These are phyloP conservation scores for Nasturtium officinale DNA, from an alignment of 345 rosid species.

Conservation along the genomic window DNA sequence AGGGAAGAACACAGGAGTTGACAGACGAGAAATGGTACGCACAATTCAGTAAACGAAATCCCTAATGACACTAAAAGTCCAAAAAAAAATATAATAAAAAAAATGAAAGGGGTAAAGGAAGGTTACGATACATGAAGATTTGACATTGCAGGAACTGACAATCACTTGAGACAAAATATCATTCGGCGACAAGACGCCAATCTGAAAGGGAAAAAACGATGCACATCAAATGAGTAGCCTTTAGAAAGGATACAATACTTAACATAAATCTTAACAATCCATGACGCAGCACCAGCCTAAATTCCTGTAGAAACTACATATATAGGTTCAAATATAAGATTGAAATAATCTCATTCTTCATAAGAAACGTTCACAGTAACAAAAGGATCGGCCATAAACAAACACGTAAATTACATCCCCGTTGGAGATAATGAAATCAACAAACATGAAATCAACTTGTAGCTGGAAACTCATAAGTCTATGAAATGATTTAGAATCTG, in stretches of 20 bases:
- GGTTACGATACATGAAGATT: conserved; percentile 74
- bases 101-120: neutral
- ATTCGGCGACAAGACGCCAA: conserved; percentile 57
- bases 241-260: conserved; percentile 34
- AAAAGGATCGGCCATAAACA: neutral
- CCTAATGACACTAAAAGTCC: neutral
- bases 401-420: neutral
- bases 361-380: neutral
- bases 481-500: neutral
- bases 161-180: conserved; percentile 55
- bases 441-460: conserved; percentile 3
- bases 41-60: neutral
- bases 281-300: neutral
- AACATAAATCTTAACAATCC: conserved; percentile 5
- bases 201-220: conserved; percentile 45
- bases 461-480: neutral
- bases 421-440: conserved; percentile 7
- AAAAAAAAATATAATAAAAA: neutral
- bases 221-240: conserved; percentile 42
- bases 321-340: neutral
- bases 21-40: neutral
- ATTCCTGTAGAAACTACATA: neutral
- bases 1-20: conserved; percentile 19
- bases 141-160: conserved; percentile 75
- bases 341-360: neutral